Evolutionary conservation across 2,329 filamentous ascomycete species (phyloP), one percentile per base, ranked within the genome.

Genomic region (Clonostachys solani): DNA sequence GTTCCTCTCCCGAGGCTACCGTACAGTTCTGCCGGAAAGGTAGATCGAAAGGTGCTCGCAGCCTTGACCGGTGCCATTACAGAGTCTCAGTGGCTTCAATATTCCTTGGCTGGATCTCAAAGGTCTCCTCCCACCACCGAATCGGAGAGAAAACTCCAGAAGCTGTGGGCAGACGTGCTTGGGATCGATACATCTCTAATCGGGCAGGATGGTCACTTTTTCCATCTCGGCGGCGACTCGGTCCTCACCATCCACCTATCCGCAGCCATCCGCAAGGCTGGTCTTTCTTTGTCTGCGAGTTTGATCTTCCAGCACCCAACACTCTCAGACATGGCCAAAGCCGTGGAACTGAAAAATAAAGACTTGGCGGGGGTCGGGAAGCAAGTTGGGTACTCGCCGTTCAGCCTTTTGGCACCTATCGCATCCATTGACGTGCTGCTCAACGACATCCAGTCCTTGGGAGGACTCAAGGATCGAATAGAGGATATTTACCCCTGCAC

Each of bases 141-240:
- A 34, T 19, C 35, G 15, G 9, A 59, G 19, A 44, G 50, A 18
- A 56, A 56, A 2, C 51, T 71, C 7, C 60, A 54, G 15, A 54
- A 59, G 8, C 58, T 74, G 23, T 80, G 77, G 75, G 62, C 68
- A 15, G 61, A 61, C 5, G 65, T 75, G 3, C 58, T 78, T 16
- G 18, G 18, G 18, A 19, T 19, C 18, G 18, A 19, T 19, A 19
- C 18, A 19, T 63, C 70, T 6, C 59, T 15, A 2, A 48, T 53
- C 12, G 47, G 49, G 12, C 13, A 37, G n/a, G 45, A 51, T 19
- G 45, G 44, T 18, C 43, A 34, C 40, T 51, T 53, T 46, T 50
- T 53, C 38, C 19, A 40, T 6, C 34, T 49, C 0, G 78, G 78
- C 2, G 78, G 78, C 17, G 76, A 80, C 58, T 81, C 77, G 0